Conservation (phyloP, 176 grass and related monocot genomes). For the Juncus effusus region DNA sequence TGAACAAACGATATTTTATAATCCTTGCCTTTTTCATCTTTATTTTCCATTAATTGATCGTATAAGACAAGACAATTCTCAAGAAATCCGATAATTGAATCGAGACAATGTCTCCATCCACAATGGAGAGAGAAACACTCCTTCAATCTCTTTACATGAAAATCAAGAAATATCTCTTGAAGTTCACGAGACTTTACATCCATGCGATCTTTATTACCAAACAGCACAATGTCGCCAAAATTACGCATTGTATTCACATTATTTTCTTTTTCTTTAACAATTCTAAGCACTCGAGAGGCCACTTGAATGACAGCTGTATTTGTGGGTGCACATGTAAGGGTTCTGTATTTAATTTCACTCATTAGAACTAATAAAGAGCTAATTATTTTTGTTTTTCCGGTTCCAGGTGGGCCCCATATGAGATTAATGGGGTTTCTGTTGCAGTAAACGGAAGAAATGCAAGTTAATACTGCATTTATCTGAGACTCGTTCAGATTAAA, state of each 20-base stretch:
- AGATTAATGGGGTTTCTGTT: constrained; percentile 32
- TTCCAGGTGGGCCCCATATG: constrained; percentile 72
- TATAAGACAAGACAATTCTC: background rate
- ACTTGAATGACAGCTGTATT: constrained; percentile 61
- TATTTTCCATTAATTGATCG: background rate
- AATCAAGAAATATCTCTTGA: constrained; percentile 49
- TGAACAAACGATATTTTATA: constrained; percentile 21
- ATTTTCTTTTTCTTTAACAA: constrained; percentile 26
- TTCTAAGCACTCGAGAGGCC: constrained; percentile 34
- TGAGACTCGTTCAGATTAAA: constrained; percentile 56
- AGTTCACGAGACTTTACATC: constrained; percentile 20
- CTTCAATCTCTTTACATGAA: constrained; percentile 18
- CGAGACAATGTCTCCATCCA: constrained; percentile 41
- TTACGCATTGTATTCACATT: background rate
- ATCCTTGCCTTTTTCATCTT: background rate
- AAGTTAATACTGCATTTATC: constrained; percentile 26
- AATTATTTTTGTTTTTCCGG: constrained; percentile 77
- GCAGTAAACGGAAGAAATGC: constrained; percentile 35
- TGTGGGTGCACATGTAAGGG: constrained; percentile 55
- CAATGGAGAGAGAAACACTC: constrained; percentile 28
- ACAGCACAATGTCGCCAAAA: constrained; percentile 40
- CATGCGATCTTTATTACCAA: constrained; percentile 49
- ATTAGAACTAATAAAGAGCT: constrained; percentile 26
- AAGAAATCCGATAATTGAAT: constrained; percentile 31
- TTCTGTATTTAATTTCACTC: constrained; percentile 16